phyloP scores from a whole-genome alignment of 2,329 filamentous ascomycete species.

The Penicillium vulpinum region DNA sequence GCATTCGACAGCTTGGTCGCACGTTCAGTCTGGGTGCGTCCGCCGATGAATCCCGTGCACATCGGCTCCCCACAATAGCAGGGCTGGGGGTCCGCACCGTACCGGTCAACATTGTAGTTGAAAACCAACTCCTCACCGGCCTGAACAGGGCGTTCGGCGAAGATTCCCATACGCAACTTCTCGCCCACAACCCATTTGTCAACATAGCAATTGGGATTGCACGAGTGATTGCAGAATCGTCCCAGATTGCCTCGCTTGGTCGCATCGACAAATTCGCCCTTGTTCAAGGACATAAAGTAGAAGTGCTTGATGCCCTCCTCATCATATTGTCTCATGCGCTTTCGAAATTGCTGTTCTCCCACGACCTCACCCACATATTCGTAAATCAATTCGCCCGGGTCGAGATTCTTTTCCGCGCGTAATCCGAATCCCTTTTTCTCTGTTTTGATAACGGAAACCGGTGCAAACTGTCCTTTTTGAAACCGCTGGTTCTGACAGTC shows the following conservation, averaged over 20 bases:
- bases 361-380: constrained; percentile 99
- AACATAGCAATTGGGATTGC: constrained; percentile 97
- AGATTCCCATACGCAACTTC: constrained; percentile 98
- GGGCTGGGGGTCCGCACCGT: constrained; percentile 92
- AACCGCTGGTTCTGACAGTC: constrained; percentile 95
- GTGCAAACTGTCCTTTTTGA: constrained; percentile 82
- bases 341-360: constrained; percentile 83
- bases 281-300: constrained; percentile 98
- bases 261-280: constrained; percentile 94
- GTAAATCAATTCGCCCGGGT: constrained; percentile 87
- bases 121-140: constrained; percentile 95
- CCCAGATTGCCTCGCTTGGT: constrained; percentile 96
- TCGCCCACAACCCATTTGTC: constrained; percentile 99
- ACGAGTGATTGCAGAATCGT: constrained; percentile 98
- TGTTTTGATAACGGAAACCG: constrained; percentile 93
- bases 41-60: constrained; percentile 94
- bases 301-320: constrained; percentile 98
- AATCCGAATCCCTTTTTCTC: constrained; percentile 97
- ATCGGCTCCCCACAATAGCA: constrained; percentile 96
- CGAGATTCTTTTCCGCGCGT: constrained; percentile 73
- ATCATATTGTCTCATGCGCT: constrained; percentile 90
- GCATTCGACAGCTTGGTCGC: constrained; percentile 87
- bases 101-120: constrained; percentile 99
- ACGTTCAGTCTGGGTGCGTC: constrained; percentile 94
- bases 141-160: constrained; percentile 79